phyloP scores from a whole-genome alignment of 257 asterid genomes.

The Nicotiana sylvestris region DNA sequence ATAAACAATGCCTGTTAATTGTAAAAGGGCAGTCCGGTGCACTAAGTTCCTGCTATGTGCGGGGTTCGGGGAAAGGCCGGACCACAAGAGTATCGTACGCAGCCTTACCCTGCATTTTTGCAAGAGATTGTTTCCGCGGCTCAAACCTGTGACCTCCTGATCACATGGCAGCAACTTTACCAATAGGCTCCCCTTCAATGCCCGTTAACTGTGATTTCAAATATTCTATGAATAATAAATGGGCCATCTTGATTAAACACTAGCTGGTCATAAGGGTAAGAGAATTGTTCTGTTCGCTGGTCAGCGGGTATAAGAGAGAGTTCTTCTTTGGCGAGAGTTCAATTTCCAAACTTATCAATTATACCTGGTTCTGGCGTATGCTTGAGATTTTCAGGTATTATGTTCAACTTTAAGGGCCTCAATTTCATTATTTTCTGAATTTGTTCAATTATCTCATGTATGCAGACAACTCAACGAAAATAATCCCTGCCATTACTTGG shows the following conservation, averaged over 20 bases:
- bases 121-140: too few species aligned
- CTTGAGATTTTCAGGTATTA: background rate
- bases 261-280: background rate
- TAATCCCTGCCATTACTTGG: conserved; percentile 66
- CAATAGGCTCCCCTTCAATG: too few species aligned
- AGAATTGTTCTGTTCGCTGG: background rate
- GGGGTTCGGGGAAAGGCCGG: too few species aligned
- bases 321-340: background rate
- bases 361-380: background rate
- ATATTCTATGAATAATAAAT: too few species aligned
- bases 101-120: too few species aligned
- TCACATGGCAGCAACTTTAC: too few species aligned
- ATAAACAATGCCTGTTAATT: too few species aligned
- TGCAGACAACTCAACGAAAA: conserved; percentile 77
- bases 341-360: background rate
- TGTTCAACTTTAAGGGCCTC: background rate
- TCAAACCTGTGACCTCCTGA: too few species aligned
- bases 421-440: background rate
- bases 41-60: too few species aligned
- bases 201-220: too few species aligned
- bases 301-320: background rate
- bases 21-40: too few species aligned
- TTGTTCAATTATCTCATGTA: conserved; percentile 9
- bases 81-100: too few species aligned
- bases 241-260: background rate